Conservation (phyloP, 2,329 filamentous ascomycete genomes). For the Dactylella cylindrospora region DNA sequence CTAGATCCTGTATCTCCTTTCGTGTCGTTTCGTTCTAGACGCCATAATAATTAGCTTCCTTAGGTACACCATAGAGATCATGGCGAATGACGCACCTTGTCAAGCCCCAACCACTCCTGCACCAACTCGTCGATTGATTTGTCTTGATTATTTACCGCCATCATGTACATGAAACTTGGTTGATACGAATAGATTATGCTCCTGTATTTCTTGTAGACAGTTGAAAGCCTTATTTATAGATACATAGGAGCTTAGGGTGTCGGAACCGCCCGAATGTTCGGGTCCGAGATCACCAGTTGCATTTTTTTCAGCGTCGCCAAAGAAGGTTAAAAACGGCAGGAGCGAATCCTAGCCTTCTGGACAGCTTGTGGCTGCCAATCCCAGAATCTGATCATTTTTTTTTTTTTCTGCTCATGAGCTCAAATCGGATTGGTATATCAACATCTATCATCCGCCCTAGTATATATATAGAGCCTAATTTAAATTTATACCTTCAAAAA, state of each 20-base stretch:
- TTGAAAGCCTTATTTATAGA: neutral
- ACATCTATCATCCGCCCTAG: too few relatives aligned
- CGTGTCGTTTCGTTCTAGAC: constrained; percentile 47
- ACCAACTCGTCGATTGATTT: constrained; percentile 25
- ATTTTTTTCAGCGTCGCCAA: neutral
- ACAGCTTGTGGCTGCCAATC: too few relatives aligned
- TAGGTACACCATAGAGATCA: neutral
- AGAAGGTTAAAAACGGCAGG: constrained; percentile 19
- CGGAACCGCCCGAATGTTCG: constrained; percentile 32
- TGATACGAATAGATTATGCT: neutral
- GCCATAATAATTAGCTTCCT: neutral
- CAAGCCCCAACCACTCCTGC: constrained; percentile 48
- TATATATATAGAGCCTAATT: too few relatives aligned
- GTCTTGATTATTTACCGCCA: constrained; percentile 1
- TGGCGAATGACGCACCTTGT: constrained; percentile 43
- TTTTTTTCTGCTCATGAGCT: too few relatives aligned
- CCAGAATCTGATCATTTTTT: too few relatives aligned
- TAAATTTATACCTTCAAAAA: too few relatives aligned
- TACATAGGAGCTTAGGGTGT: constrained; percentile 5
- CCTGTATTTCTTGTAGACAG: neutral
- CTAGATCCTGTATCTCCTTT: constrained; percentile 47
- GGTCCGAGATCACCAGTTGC: neutral
- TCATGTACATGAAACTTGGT: neutral
- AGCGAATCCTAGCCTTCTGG: too few relatives aligned
- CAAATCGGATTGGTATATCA: too few relatives aligned